phyloP scores from a whole-genome alignment of 164 flowering plant genomes.

The Annona squamosa region DNA sequence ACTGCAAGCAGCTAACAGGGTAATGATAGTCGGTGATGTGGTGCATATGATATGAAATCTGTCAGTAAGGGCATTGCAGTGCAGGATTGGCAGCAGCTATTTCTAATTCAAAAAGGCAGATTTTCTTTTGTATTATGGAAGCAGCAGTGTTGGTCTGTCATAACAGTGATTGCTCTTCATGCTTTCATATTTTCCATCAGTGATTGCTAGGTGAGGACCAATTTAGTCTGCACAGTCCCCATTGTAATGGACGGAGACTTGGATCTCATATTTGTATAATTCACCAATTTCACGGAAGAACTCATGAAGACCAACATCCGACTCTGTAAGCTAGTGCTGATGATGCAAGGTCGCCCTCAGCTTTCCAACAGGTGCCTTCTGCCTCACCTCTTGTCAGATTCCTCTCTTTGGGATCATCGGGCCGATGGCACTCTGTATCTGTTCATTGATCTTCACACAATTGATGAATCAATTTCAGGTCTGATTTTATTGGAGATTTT shows the following conservation, averaged over 20 bases:
- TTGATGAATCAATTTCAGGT: no score
- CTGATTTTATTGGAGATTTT: no score
- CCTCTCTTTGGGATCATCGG: no score
- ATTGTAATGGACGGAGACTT: background rate
- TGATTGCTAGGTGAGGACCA: background rate
- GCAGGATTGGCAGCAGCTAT: background rate
- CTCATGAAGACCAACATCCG: background rate
- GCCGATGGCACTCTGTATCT: no score
- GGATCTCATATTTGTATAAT: background rate
- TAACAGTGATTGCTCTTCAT: background rate
- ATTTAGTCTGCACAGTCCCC: background rate
- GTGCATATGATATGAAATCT: slow-evolving; percentile 53
- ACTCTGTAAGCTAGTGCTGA: background rate
- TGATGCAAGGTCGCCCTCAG: background rate
- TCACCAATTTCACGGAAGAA: background rate
- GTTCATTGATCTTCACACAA: no score
- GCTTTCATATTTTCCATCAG: background rate
- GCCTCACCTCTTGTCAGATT: no score
- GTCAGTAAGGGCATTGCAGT: background rate
- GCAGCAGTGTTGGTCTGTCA: background rate
- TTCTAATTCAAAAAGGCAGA: background rate
- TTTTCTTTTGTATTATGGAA: background rate
- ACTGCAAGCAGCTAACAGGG: slow-evolving; percentile 56
- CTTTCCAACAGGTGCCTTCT: no score
- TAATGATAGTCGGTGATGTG: slow-evolving; percentile 57